These are phyloP conservation scores for Hypoxylon sp. DNA, from an alignment of 2,329 filamentous ascomycete genomes.

Conservation along the genomic window DNA sequence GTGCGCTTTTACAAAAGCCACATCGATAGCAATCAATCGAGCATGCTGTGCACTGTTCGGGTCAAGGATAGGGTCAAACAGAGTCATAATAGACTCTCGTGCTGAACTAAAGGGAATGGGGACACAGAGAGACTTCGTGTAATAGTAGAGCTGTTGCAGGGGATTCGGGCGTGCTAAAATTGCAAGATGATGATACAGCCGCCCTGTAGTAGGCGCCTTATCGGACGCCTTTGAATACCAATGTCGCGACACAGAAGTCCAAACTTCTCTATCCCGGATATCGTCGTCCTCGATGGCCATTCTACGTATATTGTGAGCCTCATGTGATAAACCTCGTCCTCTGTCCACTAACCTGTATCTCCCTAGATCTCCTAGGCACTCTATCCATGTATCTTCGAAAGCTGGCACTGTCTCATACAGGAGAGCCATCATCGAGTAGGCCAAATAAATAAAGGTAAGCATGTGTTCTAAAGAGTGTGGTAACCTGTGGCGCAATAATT, in stretches of 20 bases:
- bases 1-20: constrained; percentile 74
- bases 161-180: constrained; percentile 80
- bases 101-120: constrained; percentile 76
- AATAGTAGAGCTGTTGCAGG: constrained; percentile 80
- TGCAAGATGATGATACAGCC: constrained; percentile 90
- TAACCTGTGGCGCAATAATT: constrained; percentile 80
- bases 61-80: constrained; percentile 73
- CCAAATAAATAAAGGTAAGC: constrained; percentile 89
- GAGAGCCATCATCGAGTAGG: constrained; percentile 91
- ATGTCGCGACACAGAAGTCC: constrained; percentile 82
- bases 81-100: constrained; percentile 76
- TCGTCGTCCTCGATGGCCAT: constrained; percentile 95
- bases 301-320: constrained; percentile 55
- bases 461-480: constrained; percentile 88
- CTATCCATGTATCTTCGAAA: constrained; percentile 93
- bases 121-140: constrained; percentile 78
- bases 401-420: constrained; percentile 86
- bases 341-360: constrained; percentile 69
- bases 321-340: background rate
- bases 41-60: constrained; percentile 51
- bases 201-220: constrained; percentile 79
- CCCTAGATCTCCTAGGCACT: constrained; percentile 88
- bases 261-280: constrained; percentile 80
- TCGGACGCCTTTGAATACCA: constrained; percentile 92
- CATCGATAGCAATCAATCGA: constrained; percentile 65